phyloP scores from a whole-genome alignment of 805 yeast genomes.

The Ogataea haglerorum region DNA sequence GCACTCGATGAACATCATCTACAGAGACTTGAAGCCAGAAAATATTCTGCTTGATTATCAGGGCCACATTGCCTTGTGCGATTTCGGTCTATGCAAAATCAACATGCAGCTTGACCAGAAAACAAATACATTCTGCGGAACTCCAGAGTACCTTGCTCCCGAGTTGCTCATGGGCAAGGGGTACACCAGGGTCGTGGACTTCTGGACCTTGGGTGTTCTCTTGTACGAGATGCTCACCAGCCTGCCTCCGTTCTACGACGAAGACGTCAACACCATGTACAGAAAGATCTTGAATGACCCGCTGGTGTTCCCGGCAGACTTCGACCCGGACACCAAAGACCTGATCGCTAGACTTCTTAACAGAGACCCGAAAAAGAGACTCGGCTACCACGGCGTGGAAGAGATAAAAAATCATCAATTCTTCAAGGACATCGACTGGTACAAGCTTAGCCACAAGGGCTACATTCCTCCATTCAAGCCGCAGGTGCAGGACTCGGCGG shows the following conservation, averaged over 20 bases:
- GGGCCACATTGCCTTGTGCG: conserved; percentile 97
- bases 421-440: conserved; percentile 89
- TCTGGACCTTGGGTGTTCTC: conserved; percentile 97
- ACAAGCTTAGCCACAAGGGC: conserved; percentile 72
- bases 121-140: conserved; percentile 91
- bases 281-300: conserved; percentile 89
- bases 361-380: conserved; percentile 79
- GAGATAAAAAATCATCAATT: conserved; percentile 83
- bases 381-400: conserved; percentile 76
- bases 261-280: conserved; percentile 90
- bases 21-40: conserved; percentile 95
- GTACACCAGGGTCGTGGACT: conserved; percentile 92
- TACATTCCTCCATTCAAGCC: conserved; percentile 97
- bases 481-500: conserved; percentile 76
- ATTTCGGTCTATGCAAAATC: conserved; percentile 93
- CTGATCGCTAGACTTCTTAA: conserved; percentile 69
- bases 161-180: conserved; percentile 90
- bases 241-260: conserved; percentile 95
- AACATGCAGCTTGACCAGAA: conserved; percentile 90
- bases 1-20: conserved; percentile 88
- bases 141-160: conserved; percentile 97
- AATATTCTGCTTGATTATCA: conserved; percentile 91
- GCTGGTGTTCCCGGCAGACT: conserved; percentile 79
- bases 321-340: conserved; percentile 84
- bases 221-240: conserved; percentile 96